Conservation (phyloP, 2,329 filamentous ascomycete species). For the Fusarium redolens region DNA sequence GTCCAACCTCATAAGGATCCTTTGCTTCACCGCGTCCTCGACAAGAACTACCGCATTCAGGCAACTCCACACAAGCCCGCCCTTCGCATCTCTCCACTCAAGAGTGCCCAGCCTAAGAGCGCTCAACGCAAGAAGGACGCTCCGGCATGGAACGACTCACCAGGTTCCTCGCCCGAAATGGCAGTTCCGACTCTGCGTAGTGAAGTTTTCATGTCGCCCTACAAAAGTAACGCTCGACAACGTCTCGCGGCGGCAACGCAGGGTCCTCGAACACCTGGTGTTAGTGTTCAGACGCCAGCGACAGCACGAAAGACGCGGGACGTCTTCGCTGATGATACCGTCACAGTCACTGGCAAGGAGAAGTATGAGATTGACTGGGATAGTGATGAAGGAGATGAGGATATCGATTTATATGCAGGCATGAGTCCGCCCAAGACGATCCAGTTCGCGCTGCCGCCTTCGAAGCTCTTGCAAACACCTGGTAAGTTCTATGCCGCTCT, state of each 20-base stretch:
- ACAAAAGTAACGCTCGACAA: constrained; percentile 60
- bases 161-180: constrained; percentile 80
- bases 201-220: constrained; percentile 85
- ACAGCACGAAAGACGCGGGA: constrained; percentile 63
- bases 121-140: constrained; percentile 51
- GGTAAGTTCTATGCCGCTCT: constrained; percentile 59
- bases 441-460: constrained; percentile 83
- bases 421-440: constrained; percentile 95
- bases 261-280: constrained; percentile 78
- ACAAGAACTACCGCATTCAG: constrained; percentile 95
- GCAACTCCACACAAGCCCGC: constrained; percentile 81
- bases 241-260: constrained; percentile 56
- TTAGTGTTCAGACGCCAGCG: constrained; percentile 84
- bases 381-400: constrained; percentile 76
- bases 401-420: constrained; percentile 71
- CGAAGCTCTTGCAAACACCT: constrained; percentile 82
- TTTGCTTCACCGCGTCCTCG: constrained; percentile 88
- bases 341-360: constrained; percentile 44
- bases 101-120: constrained; percentile 51
- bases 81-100: constrained; percentile 59
- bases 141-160: constrained; percentile 65
- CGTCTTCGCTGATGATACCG: constrained; percentile 53
- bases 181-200: constrained; percentile 84
- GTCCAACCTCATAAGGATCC: constrained; percentile 70
- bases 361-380: constrained; percentile 77